Percentiles rank a stretch among this genome's conserved stretches.
Evolutionary conservation across 2,329 filamentous ascomycete genomes (phyloP).

Genomic region (Xylaria sp.): DNA sequence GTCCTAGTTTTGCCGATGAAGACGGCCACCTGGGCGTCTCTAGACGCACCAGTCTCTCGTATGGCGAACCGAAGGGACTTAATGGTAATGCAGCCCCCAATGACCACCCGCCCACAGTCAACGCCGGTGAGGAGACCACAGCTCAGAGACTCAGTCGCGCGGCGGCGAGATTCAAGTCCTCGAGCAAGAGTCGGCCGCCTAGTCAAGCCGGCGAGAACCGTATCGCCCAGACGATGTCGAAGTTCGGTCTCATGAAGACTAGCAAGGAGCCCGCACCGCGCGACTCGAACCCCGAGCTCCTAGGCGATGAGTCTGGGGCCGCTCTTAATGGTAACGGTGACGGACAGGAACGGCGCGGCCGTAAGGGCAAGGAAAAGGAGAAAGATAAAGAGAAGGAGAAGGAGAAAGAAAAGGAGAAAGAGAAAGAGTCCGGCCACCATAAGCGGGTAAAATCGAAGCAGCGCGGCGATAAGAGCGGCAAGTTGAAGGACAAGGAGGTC

Average conservation of each 20-base stretch:
- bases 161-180: conserved; percentile 48
- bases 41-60: conserved; percentile 47
- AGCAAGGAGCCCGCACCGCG: conserved; percentile 44
- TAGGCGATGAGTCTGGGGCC: conserved; percentile 26
- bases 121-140: conserved; percentile 49
- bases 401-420: conserved; percentile 13
- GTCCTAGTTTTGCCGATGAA: conserved; percentile 44
- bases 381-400: no score
- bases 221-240: conserved; percentile 52
- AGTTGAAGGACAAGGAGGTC: conserved; percentile 21
- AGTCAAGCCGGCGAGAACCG: conserved; percentile 56
- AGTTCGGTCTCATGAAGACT: conserved; percentile 47
- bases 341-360: no score
- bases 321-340: background rate
- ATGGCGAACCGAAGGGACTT: conserved; percentile 39
- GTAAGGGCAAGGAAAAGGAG: no score
- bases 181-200: conserved; percentile 48
- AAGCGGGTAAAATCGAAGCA: conserved; percentile 25
- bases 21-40: conserved; percentile 34
- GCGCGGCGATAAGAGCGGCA: conserved; percentile 19
- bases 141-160: conserved; percentile 53
- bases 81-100: conserved; percentile 37
- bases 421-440: conserved; percentile 15
- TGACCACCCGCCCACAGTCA: conserved; percentile 37
- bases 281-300: conserved; percentile 25